Conservation (phyloP, 2,329 filamentous ascomycete species). For the Botrytis pseudocinerea region DNA sequence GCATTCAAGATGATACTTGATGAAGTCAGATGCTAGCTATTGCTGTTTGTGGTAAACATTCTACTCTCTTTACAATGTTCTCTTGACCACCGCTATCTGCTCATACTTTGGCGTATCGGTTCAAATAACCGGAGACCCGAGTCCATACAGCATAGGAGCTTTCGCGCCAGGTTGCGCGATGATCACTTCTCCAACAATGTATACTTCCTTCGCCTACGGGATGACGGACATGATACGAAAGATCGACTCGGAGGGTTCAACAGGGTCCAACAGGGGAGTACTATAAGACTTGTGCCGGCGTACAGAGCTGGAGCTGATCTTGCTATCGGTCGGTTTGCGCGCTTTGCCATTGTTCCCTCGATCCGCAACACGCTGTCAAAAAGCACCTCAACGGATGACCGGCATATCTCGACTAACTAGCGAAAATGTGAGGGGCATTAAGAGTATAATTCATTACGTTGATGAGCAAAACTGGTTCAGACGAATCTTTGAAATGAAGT, state of each 20-base stretch:
- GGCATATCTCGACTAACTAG: neutral
- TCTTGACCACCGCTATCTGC: neutral
- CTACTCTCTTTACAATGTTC: neutral
- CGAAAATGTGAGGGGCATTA: neutral
- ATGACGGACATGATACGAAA: slow-evolving; percentile 13
- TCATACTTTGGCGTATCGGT: neutral
- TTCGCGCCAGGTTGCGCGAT: neutral
- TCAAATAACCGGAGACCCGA: neutral
- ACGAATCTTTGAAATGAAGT: neutral
- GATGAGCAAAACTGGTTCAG: neutral
- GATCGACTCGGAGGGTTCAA: neutral
- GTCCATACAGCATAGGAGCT: neutral
- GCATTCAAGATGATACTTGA: neutral
- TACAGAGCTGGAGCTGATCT: neutral
- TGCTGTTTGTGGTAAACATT: neutral
- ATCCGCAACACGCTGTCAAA: neutral
- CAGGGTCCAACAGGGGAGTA: neutral
- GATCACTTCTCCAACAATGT: neutral
- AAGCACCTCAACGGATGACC: too few relatives aligned
- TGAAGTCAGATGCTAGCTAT: neutral
- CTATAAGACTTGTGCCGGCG: neutral
- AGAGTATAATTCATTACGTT: neutral
- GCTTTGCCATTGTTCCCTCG: neutral
- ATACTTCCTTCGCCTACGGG: slow-evolving; percentile 6
- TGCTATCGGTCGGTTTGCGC: neutral